Evolutionary conservation across 176 grass and related monocot species (phyloP), one percentile per base, ranked within the genome.

Genomic region (Ananas comosus): DNA sequence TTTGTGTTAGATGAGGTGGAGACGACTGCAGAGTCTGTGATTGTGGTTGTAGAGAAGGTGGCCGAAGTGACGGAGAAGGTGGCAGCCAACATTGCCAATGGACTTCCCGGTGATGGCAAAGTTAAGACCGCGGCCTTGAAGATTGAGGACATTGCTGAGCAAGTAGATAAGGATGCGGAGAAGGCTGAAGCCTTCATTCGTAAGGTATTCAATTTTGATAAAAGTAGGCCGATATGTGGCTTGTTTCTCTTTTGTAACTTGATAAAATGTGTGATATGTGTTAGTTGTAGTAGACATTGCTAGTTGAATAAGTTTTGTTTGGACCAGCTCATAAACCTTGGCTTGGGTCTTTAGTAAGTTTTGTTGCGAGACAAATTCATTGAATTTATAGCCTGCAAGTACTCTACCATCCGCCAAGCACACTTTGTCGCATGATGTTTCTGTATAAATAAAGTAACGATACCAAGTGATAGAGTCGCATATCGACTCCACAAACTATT

Each of bases 1-100:
- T 22, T 78, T 50, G 49, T 47, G n/a, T 76, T 70, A 96, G 88
- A 83, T n/a, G 79, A 83, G 66, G 14, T 73, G 0, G 75, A 82
- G 24, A 74, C 53, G 50, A 51, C 70, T 3, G 76, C 85, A 49
- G 73, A 82, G 51, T 80, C 71, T 66, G 51, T 57, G 42, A 50
- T 70, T 65, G 58, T 87, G 61, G 86, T 72, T 11, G 73, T 96
- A 49, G 88, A 85, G 64, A 82, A 88, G 76, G 11, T 87, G 70
- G 85, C 92, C 14, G 69, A 89, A 79, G 81, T 68, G 12, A 76
- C 83, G 3, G 80, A 91, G 65, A 88, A 96, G 51, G 42, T 91
- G 48, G 79, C 88, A 64, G 56, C 72, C 4, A 68, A 89, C 28
- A 22, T 91, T 18, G 80, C 86, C 1, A 66, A 74, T 3, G 42